Percentiles rank a stretch among this genome's conserved stretches.
Evolutionary conservation across 2,329 filamentous ascomycete species (phyloP).

Genomic region (Calonectria crousiana): DNA sequence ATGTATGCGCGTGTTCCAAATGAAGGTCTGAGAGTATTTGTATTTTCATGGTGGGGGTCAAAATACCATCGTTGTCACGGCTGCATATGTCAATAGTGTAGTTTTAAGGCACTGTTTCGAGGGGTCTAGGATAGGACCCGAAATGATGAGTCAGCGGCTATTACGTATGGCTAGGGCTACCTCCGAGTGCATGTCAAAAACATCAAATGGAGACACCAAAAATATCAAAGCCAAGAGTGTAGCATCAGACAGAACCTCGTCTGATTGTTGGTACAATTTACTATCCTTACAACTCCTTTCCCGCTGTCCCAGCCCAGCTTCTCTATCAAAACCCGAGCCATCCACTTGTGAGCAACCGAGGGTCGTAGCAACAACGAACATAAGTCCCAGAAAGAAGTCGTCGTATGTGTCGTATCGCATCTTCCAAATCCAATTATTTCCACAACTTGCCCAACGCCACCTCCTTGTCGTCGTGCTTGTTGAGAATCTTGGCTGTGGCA

Average conservation of each 20-base stretch:
- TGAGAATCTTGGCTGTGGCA: conserved; percentile 98
- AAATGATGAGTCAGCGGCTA: neutral
- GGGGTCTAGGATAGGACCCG: neutral
- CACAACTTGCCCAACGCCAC: conserved; percentile 88
- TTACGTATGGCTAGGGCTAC: neutral
- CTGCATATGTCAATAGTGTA: neutral
- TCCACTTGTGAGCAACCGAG: conserved; percentile 30
- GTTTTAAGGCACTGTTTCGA: neutral
- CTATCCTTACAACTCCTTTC: conserved; percentile 50
- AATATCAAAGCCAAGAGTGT: neutral
- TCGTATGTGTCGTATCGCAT: conserved; percentile 27
- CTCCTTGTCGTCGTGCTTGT: conserved; percentile 99
- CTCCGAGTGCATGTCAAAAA: neutral
- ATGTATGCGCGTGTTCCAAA: conserved; percentile 62
- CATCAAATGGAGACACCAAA: neutral
- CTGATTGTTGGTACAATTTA: conserved; percentile 49
- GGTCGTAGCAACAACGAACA: conserved; percentile 40
- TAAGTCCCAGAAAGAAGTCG: conserved; percentile 34
- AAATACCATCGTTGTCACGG: neutral
- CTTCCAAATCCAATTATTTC: conserved; percentile 52
- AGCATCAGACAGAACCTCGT: conserved; percentile 17
- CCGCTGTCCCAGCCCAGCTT: conserved; percentile 42
- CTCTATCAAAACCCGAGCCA: conserved; percentile 42
- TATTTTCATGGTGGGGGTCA: conserved; percentile 29
- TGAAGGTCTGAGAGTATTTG: conserved; percentile 71